phyloP scores from a whole-genome alignment of 805 yeast species.

The Wickerhamomyces subpelliculosus region DNA sequence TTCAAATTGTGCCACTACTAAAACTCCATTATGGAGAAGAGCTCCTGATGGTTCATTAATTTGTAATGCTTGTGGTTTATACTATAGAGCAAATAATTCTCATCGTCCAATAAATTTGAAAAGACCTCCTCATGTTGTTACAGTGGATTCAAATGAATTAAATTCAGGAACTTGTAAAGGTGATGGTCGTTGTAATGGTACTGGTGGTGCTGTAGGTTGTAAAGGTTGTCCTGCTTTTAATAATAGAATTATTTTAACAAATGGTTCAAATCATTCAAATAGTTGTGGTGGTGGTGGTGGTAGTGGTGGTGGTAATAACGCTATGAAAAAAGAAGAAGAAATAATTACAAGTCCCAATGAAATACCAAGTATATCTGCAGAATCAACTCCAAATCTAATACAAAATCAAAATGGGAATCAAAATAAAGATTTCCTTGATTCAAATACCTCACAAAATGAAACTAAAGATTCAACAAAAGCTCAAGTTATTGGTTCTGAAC shows the following conservation, averaged over 20 bases:
- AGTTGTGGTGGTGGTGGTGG: no score
- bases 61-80: conserved; percentile 94
- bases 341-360: not conserved
- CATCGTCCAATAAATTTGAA: conserved; percentile 84
- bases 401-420: no score
- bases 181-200: conserved; percentile 69
- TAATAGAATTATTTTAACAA: conserved; percentile 46
- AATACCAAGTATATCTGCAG: no score
- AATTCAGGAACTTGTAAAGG: conserved; percentile 22
- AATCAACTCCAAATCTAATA: no score
- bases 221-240: conserved; percentile 79
- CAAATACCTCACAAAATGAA: no score
- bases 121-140: conserved; percentile 71
- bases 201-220: conserved; percentile 78
- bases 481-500: conserved; percentile 16
- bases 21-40: conserved; percentile 92
- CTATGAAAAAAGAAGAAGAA: not conserved
- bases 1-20: conserved; percentile 81
- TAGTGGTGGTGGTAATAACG: no score
- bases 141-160: conserved; percentile 43
- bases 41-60: conserved; percentile 84
- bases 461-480: conserved; percentile 7
- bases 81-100: conserved; percentile 83
- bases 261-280: not conserved
- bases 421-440: no score